phyloP scores from a whole-genome alignment of 2,329 filamentous ascomycete species.

The Calonectria naviculata region DNA sequence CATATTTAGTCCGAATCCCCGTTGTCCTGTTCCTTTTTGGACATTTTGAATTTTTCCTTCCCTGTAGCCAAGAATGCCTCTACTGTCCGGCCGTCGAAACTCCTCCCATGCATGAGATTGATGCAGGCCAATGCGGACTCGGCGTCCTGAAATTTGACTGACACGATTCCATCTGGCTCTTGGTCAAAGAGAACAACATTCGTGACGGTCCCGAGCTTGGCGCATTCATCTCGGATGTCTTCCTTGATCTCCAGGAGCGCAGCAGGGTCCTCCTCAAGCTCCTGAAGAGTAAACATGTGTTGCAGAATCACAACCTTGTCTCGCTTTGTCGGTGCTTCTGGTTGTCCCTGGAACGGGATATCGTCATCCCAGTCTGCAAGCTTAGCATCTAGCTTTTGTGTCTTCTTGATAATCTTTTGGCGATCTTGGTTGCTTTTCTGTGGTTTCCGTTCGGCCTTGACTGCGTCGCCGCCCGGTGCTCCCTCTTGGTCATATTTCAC shows the following conservation, averaged over 20 bases:
- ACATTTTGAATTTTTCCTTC: constrained; percentile 78
- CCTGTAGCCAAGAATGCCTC: constrained; percentile 78
- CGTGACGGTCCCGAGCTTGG: constrained; percentile 86
- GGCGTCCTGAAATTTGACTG: constrained; percentile 80
- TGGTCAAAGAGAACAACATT: constrained; percentile 92
- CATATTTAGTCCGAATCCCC: constrained; percentile 46
- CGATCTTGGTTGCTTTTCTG: constrained; percentile 75
- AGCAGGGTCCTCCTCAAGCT: constrained; percentile 86
- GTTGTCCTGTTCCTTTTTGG: constrained; percentile 65
- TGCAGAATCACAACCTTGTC: constrained; percentile 89
- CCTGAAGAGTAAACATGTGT: constrained; percentile 90
- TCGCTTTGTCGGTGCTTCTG: constrained; percentile 63
- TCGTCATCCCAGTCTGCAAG: constrained; percentile 97
- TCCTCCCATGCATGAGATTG: constrained; percentile 80
- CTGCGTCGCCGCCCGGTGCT: constrained; percentile 30
- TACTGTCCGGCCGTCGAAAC: constrained; percentile 78
- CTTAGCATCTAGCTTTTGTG: constrained; percentile 90
- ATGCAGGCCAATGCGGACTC: constrained; percentile 80
- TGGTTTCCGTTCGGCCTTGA: constrained; percentile 50
- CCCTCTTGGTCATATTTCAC: constrained; percentile 71
- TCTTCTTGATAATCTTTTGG: constrained; percentile 90
- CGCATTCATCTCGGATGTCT: constrained; percentile 91
- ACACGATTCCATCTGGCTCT: constrained; percentile 86
- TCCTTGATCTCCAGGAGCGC: constrained; percentile 92
- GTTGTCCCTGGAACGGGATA: constrained; percentile 64